A percentile compares a stretch with the other conserved stretches of the same genome.
Evolutionary conservation across 2,329 filamentous ascomycete species (phyloP).

Genomic region (Ophiobolus disseminans): DNA sequence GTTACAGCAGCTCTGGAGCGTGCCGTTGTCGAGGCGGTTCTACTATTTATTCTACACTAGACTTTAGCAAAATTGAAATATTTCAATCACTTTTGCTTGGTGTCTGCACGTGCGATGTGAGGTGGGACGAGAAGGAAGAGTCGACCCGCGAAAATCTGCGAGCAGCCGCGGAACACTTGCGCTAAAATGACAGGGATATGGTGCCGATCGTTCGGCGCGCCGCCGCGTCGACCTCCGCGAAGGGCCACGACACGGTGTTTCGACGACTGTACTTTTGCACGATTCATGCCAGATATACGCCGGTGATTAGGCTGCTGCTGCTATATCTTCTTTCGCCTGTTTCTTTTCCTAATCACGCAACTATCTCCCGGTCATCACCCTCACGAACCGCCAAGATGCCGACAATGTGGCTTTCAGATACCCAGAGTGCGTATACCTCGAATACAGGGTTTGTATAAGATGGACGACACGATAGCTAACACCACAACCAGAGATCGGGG

Average conservation of each 20-base stretch:
- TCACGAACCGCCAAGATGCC: conserved; percentile 61
- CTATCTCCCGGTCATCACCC: background rate
- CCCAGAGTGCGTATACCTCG: conserved; percentile 81
- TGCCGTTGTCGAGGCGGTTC: conserved; percentile 62
- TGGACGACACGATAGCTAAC: conserved; percentile 12
- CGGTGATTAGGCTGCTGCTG: conserved; percentile 5
- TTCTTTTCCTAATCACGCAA: background rate
- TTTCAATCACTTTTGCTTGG: too few species aligned
- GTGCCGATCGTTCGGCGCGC: conserved; percentile 7
- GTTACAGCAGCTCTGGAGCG: conserved; percentile 61
- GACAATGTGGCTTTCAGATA: conserved; percentile 95
- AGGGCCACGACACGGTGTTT: conserved; percentile 42
- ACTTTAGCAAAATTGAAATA: too few species aligned
- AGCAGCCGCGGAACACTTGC: conserved; percentile 21
- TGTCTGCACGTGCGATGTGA: too few species aligned
- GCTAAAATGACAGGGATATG: conserved; percentile 19
- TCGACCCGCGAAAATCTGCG: conserved; percentile 24
- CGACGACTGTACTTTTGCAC: conserved; percentile 3
- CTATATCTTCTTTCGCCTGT: background rate
- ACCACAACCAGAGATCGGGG: conserved; percentile 77
- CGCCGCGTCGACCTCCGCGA: conserved; percentile 24
- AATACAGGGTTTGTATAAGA: conserved; percentile 7
- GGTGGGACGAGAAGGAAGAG: background rate
- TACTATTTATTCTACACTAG: conserved; percentile 5
- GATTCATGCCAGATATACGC: conserved; percentile 16